These are phyloP conservation scores for Jimgerdemannia flammicorona DNA, from an alignment of 192 early-diverging fungal species.

Conservation along the genomic window DNA sequence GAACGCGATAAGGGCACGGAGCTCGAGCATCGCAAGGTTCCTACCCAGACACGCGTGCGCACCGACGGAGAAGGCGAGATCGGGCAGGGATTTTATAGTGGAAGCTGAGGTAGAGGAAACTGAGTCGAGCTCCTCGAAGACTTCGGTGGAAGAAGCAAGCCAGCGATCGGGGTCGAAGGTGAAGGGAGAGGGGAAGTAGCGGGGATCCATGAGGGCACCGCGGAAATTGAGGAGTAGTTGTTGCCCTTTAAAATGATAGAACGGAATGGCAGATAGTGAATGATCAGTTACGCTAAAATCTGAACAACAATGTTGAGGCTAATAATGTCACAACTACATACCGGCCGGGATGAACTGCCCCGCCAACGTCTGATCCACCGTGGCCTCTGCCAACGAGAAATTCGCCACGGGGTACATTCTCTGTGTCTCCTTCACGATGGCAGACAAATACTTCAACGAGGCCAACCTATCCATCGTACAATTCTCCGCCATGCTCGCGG, in stretches of 20 bases:
- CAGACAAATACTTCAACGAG: background rate
- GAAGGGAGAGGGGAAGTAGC: constrained; percentile 26
- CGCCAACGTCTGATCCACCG: constrained; percentile 15
- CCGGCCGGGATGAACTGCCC: constrained; percentile 19
- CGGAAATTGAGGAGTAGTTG: constrained; percentile 27
- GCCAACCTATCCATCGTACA: background rate
- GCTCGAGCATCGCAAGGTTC: background rate
- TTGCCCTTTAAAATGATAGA: too few species aligned
- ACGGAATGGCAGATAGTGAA: background rate
- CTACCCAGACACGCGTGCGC: constrained; percentile 36
- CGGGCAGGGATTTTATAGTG: background rate
- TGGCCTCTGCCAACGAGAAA: constrained; percentile 26
- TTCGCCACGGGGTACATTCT: constrained; percentile 34
- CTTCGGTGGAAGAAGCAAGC: constrained; percentile 1
- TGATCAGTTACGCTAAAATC: background rate
- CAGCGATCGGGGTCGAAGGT: constrained; percentile 28
- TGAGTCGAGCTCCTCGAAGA: background rate
- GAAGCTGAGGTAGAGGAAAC: background rate
- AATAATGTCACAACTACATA: background rate
- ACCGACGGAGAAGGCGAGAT: constrained; percentile 44
- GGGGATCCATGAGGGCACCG: constrained; percentile 28
- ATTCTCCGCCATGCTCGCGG: background rate
- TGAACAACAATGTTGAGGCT: background rate
- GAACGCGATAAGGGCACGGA: background rate
- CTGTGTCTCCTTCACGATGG: constrained; percentile 16